Base-by-base conservation (phyloP, 805 yeast species). In the Kodamaea neixiangensis region DNA sequence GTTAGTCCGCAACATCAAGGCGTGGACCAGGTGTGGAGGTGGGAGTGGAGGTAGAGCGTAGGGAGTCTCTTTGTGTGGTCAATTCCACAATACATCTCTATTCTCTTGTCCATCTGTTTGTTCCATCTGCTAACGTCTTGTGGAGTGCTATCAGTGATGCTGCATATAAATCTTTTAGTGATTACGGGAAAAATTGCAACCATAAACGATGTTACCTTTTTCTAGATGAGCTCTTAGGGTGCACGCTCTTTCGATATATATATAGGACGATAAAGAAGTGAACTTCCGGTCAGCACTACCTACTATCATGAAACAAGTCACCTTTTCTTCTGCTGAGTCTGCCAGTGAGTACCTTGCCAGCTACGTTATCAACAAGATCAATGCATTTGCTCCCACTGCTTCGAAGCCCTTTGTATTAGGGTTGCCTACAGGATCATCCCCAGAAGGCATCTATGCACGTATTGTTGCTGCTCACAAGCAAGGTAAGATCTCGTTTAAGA, bases 371-470 rank as follows among this genome's bases (percentile, higher is more conserved):
- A 54, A 62, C 37, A 64, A 60, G 48, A 80, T 81, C 62, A 77
- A 67, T 53, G 61, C 56, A 0, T 80, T 79, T 51, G 55, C 51
- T 1, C 84, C 85, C 11, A 70, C 81, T 10, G 57, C 74, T 2
- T 49, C 56, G 1, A 70, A 63, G 40, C 85, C 85, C 13, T 79
- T 76, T 58, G 82, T 82, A 1, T 59, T 81, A 41, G 86, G 86
- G 1, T 72, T 82, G 44, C 86, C 86, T 29, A 81, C 85, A 2
- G 86, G 86, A 2, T 80, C 85, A 4, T 79, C 84, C 4, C 85
- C 86, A 11, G 83, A 79, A 58, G 79, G 77, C 3, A 77, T 81
- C 10, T 81, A 81, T 59, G 67, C 73, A 46, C 62, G 65, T 44
- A 66, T 81, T 39, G 75, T 81, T 20, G 65, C 66, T 44, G 76